Evolutionary conservation across 2,329 filamentous ascomycete species (phyloP).

Genomic region (Huntiella abstrusa): DNA sequence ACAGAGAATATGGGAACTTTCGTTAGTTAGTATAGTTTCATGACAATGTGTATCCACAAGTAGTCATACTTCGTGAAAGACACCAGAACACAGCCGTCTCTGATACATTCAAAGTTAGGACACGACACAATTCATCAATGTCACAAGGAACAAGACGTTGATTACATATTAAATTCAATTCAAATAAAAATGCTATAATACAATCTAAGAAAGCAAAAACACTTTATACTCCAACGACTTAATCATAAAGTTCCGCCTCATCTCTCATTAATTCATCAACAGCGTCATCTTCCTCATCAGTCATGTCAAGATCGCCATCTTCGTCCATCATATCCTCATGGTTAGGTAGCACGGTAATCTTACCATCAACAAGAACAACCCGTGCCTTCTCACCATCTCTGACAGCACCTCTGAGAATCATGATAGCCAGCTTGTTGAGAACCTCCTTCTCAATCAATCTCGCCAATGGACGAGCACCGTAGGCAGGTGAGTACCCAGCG

Average conservation of each 20-base stretch:
- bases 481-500: conserved; percentile 85
- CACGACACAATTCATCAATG: too few species aligned
- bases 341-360: conserved; percentile 67
- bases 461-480: conserved; percentile 75
- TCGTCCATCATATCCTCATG: conserved; percentile 40
- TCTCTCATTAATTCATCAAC: conserved; percentile 47
- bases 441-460: conserved; percentile 95
- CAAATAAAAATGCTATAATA: too few species aligned
- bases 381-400: conserved; percentile 68
- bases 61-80: too few species aligned
- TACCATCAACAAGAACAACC: conserved; percentile 61
- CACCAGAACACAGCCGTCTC: too few species aligned
- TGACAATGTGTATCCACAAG: too few species aligned
- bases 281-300: conserved; percentile 54
- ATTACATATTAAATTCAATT: too few species aligned
- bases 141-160: too few species aligned
- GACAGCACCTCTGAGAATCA: conserved; percentile 73
- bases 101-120: too few species aligned
- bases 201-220: too few species aligned
- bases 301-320: conserved; percentile 51
- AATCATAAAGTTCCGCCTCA: conserved; percentile 33
- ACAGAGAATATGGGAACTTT: too few species aligned
- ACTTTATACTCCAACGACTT: conserved; percentile 10
- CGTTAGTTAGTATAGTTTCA: too few species aligned
- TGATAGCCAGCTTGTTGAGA: conserved; percentile 76